Base-by-base conservation (phyloP, 2,329 filamentous ascomycete genomes). In the Zalaria obscura region DNA sequence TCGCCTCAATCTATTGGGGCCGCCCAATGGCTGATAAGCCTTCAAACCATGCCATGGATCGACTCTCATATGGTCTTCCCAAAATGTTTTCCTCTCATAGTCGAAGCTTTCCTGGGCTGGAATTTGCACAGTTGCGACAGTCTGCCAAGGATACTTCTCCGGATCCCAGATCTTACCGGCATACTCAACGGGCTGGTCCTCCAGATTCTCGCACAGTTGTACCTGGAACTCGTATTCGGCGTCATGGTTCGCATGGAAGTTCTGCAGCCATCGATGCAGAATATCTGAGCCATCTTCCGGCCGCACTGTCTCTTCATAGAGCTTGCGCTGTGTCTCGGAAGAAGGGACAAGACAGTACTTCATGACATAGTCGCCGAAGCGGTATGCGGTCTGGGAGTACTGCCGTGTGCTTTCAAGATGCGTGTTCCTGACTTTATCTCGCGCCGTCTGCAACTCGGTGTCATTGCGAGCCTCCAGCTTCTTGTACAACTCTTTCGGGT, bases 351-450 rank as follows among this genome's bases (percentile, higher is more conserved):
- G 57, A 40, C 59, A 60, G 46, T 68, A 69, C 46, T 71, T 72
- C 39, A 61, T 58, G 2, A 70, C 59, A 43, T 67, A 67, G 39
- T 65, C 57, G 18, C 67, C 67, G 45, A 65, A 70, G 25, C 64
- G 64, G 48, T 68, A 69, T 0, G 68, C 64, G 9, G 59, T 63
- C 49, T 71, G 67, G 0, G 64, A 66, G 53, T 71, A 69, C 43
- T 65, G 54, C 27, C 53, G 42, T 9, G 55, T 58, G 25, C 56
- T 55, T 40, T 62, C 57, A 3, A 68, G 49, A 42, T 63, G 61
- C 1, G 53, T 63, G 43, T 67, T 65, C 5, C 52, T 55, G 5
- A 66, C 57, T 37, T 57, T 47, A 47, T 65, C 60, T 6, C 59
- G 53, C 5, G 53, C 60, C 35, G 59, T 61, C 39, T 67, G 64